Percentiles rank a stretch among this genome's conserved stretches.
phyloP scores from a whole-genome alignment of 352 stramenopile genomes.

The Aphanomyces cochlioides region DNA sequence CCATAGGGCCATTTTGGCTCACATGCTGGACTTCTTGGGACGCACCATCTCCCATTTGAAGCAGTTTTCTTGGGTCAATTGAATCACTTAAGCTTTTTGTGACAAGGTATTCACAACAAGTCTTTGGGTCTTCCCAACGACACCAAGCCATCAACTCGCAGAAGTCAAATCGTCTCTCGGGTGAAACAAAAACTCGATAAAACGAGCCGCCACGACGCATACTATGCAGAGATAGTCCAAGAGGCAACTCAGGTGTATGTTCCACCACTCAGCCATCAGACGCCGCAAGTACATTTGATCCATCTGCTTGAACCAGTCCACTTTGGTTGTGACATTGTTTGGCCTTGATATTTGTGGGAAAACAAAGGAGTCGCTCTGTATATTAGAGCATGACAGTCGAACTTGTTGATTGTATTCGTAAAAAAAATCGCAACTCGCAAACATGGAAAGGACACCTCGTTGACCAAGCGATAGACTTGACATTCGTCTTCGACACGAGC shows the following conservation, averaged over 20 bases:
- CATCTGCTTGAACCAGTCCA: not conserved
- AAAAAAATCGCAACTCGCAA: not conserved
- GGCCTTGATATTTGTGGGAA: not conserved
- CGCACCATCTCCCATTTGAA: not conserved
- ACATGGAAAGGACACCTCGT: not conserved
- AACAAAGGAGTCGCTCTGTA: not conserved
- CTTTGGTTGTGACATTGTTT: not conserved
- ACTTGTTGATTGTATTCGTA: not conserved
- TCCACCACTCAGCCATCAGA: not conserved
- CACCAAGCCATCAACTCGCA: not conserved
- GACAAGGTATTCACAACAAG: constrained; percentile 7
- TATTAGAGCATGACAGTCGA: not conserved
- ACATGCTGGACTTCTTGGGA: not conserved
- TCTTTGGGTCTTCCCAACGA: constrained; percentile 1
- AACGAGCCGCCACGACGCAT: constrained; percentile 14
- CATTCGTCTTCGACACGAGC: not conserved
- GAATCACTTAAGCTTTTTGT: not conserved
- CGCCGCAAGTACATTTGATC: not conserved
- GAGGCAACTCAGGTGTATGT: not conserved
- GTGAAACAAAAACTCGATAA: not conserved
- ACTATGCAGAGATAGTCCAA: not conserved
- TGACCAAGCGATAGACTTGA: not conserved
- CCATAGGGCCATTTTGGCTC: too few species aligned
- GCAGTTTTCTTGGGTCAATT: not conserved
- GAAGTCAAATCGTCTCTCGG: not conserved